Conservation (phyloP, 257 asterid species). For the Nicotiana paniculata region DNA sequence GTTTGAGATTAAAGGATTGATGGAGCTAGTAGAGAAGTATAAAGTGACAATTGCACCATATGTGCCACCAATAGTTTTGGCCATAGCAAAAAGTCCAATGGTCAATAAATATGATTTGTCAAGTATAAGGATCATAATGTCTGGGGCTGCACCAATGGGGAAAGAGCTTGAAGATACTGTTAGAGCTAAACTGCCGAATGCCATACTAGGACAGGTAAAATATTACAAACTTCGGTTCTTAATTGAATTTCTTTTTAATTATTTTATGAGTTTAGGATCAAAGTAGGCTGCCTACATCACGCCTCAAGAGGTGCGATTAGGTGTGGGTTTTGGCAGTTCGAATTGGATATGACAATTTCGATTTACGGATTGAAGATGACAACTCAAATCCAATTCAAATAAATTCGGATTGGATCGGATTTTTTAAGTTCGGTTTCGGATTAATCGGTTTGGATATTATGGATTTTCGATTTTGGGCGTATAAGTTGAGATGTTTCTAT, state of each 20-base stretch:
- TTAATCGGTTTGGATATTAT: no score
- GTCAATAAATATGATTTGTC: conserved; percentile 24
- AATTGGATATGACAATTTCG: no score
- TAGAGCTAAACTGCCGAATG: conserved; percentile 32
- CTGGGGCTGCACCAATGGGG: conserved; percentile 41
- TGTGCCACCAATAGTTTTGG: conserved; percentile 34
- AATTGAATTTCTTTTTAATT: not conserved
- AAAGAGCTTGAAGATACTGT: conserved; percentile 34
- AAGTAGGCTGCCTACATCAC: no score
- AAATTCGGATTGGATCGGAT: no score
- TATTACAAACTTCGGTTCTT: not conserved
- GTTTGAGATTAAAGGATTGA: conserved; percentile 22
- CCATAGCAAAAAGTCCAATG: conserved; percentile 27
- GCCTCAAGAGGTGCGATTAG: no score
- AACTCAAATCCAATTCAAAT: no score
- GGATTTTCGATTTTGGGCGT: no score
- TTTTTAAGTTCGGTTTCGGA: no score
- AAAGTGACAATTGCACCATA: conserved; percentile 35
- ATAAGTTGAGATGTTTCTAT: no score
- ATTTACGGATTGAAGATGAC: no score
- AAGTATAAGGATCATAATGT: conserved; percentile 29
- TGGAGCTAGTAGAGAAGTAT: conserved; percentile 24
- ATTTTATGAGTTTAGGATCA: not conserved
- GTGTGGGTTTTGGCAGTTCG: no score
- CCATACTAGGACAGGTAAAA: conserved; percentile 36